phyloP scores from a whole-genome alignment of 768 basidiomycete species.

The Glaciozyma martinii region DNA sequence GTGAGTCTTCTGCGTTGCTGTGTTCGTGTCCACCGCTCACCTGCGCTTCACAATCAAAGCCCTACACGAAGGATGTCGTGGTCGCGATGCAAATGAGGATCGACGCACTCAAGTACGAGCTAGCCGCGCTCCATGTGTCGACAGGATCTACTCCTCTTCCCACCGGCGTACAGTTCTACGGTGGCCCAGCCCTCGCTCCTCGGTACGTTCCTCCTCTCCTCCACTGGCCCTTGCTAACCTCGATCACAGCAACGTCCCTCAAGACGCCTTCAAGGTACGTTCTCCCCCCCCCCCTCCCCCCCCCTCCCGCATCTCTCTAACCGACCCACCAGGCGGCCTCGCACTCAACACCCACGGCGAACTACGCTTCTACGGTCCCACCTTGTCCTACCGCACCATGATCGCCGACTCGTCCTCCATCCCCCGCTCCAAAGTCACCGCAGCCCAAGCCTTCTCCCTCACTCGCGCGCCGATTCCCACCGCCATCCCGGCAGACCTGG shows the following conservation, averaged over 20 bases:
- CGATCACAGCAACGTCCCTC: not conserved
- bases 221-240: not conserved
- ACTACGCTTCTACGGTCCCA: constrained; percentile 11
- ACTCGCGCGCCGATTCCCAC: constrained; percentile 6
- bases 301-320: not conserved
- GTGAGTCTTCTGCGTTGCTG: not conserved
- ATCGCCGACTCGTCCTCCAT: constrained; percentile 20
- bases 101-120: constrained; percentile 25
- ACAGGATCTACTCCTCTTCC: not conserved
- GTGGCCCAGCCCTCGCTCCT: not conserved
- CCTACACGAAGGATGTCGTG: not conserved
- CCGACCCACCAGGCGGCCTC: not conserved
- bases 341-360: constrained; percentile 8
- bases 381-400: constrained; percentile 20
- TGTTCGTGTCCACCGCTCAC: not conserved
- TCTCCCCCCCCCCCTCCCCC: too few relatives aligned
- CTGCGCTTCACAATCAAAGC: not conserved
- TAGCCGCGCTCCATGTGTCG: constrained; percentile 1
- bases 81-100: constrained; percentile 30
- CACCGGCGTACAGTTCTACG: not conserved
- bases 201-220: not conserved
- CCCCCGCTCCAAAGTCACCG: not conserved
- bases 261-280: not conserved
- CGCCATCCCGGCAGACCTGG: not conserved
- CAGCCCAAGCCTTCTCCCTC: constrained; percentile 2